Evolutionary conservation across 1,284 basidiomycete species (phyloP).

Genomic region (Ganoderma lucidum): DNA sequence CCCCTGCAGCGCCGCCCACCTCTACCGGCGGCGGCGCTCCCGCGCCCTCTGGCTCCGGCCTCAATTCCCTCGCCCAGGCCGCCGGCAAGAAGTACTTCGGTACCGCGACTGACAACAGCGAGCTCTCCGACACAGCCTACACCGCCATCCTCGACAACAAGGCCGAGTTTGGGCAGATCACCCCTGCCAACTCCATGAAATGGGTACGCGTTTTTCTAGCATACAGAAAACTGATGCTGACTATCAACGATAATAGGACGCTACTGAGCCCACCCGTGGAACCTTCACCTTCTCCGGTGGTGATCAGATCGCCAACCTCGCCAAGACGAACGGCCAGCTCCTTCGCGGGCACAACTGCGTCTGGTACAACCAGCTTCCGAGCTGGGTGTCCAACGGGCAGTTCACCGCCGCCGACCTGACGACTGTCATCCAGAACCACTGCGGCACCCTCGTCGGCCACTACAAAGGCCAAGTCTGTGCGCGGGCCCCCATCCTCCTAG

Average conservation of each 20-base stretch:
- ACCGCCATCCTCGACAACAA: constrained; percentile 51
- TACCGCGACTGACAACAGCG: constrained; percentile 65
- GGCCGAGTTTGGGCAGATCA: constrained; percentile 57
- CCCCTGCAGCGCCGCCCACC: constrained; percentile 14
- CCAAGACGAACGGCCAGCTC: constrained; percentile 52
- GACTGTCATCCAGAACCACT: constrained; percentile 56
- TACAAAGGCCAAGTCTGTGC: constrained; percentile 57
- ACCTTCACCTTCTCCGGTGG: constrained; percentile 55
- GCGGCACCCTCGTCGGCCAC: constrained; percentile 54
- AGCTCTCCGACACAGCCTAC: constrained; percentile 57
- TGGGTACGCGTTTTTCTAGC: constrained; percentile 47
- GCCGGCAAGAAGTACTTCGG: constrained; percentile 71
- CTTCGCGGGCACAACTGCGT: constrained; percentile 56
- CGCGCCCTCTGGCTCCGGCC: constrained; percentile 37
- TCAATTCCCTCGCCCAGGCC: constrained; percentile 52
- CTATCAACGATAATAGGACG: constrained; percentile 45
- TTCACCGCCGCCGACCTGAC: constrained; percentile 53
- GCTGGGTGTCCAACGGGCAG: constrained; percentile 56
- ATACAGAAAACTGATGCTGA: neutral
- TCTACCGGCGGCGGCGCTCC: constrained; percentile 17
- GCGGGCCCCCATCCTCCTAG: constrained; percentile 12
- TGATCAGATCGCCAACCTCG: constrained; percentile 55
- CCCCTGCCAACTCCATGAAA: constrained; percentile 65
- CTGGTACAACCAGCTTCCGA: constrained; percentile 63
- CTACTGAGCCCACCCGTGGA: constrained; percentile 56